These are phyloP conservation scores for Alternaria viburni DNA, from an alignment of 2,329 filamentous ascomycete species.

Conservation along the genomic window DNA sequence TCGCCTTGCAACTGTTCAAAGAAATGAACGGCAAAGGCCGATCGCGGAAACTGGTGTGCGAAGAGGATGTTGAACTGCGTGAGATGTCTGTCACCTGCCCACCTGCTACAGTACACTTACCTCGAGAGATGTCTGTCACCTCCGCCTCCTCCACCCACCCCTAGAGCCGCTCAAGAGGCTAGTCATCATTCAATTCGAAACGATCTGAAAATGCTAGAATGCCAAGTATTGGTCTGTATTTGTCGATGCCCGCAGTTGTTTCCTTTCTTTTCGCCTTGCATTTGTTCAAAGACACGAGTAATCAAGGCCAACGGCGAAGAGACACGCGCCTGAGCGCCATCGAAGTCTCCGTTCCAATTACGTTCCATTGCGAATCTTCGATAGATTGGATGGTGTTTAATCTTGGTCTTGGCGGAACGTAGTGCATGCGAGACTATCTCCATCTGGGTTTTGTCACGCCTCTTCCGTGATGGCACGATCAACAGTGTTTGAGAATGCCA, in stretches of 20 bases:
- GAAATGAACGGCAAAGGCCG: background rate
- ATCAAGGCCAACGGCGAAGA: too few relatives aligned
- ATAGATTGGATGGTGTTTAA: conserved; percentile 13
- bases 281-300: too few relatives aligned
- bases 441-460: conserved; percentile 9
- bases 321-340: too few relatives aligned
- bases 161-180: background rate
- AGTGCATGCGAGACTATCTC: background rate
- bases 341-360: too few relatives aligned
- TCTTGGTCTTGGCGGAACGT: background rate
- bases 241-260: background rate
- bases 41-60: too few relatives aligned
- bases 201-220: conserved; percentile 1
- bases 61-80: too few relatives aligned
- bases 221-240: background rate
- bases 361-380: background rate
- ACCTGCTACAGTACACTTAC: too few relatives aligned
- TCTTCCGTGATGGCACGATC: conserved; percentile 6
- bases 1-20: background rate
- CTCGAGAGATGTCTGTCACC: too few relatives aligned
- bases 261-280: background rate
- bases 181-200: conserved; percentile 14
- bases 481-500: too few relatives aligned
- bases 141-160: too few relatives aligned
- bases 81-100: too few relatives aligned